Evolutionary conservation across 75 land plant genomes (phyloP).

Genomic region (Pinus taeda): DNA sequence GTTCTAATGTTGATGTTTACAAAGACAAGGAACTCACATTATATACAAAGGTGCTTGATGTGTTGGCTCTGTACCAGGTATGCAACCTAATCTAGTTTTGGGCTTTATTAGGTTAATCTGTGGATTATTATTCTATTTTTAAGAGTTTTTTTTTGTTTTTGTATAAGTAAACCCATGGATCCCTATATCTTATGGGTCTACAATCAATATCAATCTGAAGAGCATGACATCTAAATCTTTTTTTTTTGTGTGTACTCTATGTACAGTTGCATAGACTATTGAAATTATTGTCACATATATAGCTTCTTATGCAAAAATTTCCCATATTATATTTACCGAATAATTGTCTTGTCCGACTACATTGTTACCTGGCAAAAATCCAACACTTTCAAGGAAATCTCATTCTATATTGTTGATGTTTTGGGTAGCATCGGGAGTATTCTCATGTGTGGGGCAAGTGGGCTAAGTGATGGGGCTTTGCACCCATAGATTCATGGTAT

Average conservation of each 20-base stretch:
- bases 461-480: too few species aligned
- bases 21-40: slow-evolving; percentile 40
- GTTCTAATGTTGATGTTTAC: not conserved
- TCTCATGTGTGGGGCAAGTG: too few species aligned
- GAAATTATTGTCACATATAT: not conserved
- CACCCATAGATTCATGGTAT: too few species aligned
- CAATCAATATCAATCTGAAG: too few species aligned
- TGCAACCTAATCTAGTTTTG: slow-evolving; percentile 9
- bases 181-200: not conserved
- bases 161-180: not conserved
- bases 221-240: too few species aligned
- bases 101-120: not conserved
- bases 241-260: not conserved
- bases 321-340: too few species aligned
- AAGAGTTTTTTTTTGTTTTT: not conserved
- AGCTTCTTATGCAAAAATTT: too few species aligned
- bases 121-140: not conserved
- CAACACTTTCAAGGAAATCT: too few species aligned
- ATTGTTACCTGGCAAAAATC: too few species aligned
- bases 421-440: too few species aligned
- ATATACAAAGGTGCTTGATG: slow-evolving; percentile 71
- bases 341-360: too few species aligned
- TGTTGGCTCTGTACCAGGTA: slow-evolving; percentile 72
- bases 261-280: not conserved
- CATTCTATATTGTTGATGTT: too few species aligned